phyloP scores from a whole-genome alignment of 2,329 filamentous ascomycete species.

The Fusarium gaditjirri region DNA sequence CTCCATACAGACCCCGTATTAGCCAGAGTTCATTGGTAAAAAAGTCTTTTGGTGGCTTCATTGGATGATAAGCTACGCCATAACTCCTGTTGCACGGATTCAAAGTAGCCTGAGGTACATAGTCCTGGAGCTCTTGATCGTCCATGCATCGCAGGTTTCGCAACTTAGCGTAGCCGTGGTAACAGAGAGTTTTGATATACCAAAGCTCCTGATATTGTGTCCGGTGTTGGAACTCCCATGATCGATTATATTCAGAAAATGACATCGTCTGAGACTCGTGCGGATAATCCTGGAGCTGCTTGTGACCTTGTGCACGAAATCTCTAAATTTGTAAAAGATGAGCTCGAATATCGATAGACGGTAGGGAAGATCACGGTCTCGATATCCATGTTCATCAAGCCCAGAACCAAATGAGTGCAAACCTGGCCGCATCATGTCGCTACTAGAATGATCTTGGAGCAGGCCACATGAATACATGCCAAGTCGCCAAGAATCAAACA shows the following conservation, averaged over 20 bases:
- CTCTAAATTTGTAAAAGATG: background rate
- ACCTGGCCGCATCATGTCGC: too few species aligned
- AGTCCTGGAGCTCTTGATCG: background rate
- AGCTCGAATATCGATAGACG: background rate
- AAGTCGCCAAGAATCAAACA: background rate
- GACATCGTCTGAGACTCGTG: background rate
- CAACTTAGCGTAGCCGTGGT: background rate
- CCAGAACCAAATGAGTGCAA: background rate
- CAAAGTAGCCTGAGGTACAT: background rate
- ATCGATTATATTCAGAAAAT: background rate
- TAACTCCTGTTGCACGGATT: background rate
- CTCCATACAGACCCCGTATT: background rate
- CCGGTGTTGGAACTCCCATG: background rate
- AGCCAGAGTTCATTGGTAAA: too few species aligned
- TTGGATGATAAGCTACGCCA: too few species aligned
- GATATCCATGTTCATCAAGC: too few species aligned
- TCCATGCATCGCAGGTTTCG: background rate
- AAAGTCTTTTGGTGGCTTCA: too few species aligned
- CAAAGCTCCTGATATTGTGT: background rate
- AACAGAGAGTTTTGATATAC: background rate
- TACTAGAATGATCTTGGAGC: background rate
- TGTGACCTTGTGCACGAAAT: background rate
- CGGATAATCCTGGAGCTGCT: background rate
- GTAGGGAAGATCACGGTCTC: too few species aligned
- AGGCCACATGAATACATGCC: background rate